A percentile compares a stretch with the other conserved stretches of the same genome.
These are phyloP conservation scores for Neoboletus subvelutipes DNA, from an alignment of 768 basidiomycete species.

Conservation along the genomic window DNA sequence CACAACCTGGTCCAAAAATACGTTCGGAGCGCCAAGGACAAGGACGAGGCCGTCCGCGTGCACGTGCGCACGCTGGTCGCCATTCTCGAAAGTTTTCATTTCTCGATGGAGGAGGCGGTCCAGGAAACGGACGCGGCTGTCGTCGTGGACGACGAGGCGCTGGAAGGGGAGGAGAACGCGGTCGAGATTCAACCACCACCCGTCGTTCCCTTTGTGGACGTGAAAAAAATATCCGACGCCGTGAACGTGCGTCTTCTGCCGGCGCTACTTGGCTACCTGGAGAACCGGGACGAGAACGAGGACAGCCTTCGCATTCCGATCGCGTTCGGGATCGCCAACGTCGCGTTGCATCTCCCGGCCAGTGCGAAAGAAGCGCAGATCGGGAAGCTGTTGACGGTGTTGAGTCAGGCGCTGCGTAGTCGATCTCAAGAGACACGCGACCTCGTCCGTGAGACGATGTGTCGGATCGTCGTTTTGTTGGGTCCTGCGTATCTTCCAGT, in stretches of 20 bases:
- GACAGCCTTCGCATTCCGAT: slow-evolving; percentile 87
- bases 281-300: slow-evolving; percentile 80
- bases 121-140: slow-evolving; percentile 28
- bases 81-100: slow-evolving; percentile 88
- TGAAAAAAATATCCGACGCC: slow-evolving; percentile 61
- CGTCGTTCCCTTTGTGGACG: slow-evolving; percentile 8
- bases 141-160: slow-evolving; percentile 31
- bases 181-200: slow-evolving; percentile 6
- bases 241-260: slow-evolving; percentile 80
- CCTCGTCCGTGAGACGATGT: slow-evolving; percentile 77
- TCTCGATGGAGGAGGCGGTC: slow-evolving; percentile 69
- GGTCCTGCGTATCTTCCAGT: slow-evolving; percentile 74
- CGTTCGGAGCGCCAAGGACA: slow-evolving; percentile 63
- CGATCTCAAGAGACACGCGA: slow-evolving; percentile 92
- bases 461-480: slow-evolving; percentile 70
- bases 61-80: slow-evolving; percentile 84
- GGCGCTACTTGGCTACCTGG: slow-evolving; percentile 72
- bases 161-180: slow-evolving; percentile 28
- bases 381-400: slow-evolving; percentile 71
- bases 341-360: slow-evolving; percentile 78
- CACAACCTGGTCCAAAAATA: slow-evolving; percentile 78
- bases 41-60: slow-evolving; percentile 71
- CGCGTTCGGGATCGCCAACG: slow-evolving; percentile 79
- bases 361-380: slow-evolving; percentile 65
- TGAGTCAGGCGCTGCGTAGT: slow-evolving; percentile 90